Base-by-base conservation (phyloP, 352 stramenopile genomes). In the Phytopythium montanum region DNA sequence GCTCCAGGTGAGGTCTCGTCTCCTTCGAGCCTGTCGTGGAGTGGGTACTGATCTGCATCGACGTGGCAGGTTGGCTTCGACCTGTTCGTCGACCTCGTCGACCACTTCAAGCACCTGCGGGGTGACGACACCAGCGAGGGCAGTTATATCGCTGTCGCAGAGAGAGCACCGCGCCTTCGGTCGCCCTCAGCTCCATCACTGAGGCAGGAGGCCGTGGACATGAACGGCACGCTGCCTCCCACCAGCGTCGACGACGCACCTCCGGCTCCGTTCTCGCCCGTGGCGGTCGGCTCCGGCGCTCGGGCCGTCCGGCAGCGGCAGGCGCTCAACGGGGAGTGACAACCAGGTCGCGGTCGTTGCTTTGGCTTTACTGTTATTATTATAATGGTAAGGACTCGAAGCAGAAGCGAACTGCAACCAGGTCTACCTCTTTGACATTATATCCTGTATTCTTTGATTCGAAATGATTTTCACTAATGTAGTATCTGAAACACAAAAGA, bases 61-160 rank as follows among this genome's bases (percentile, higher is more conserved):
- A 33, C 25, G 45, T 16, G 21, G 28, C 54, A 91, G 81, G 67
- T 90, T 59, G 71, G 72, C 33, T 90, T 91, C 54, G 77, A 87
- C 34, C 59, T 78, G 25, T 91, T 91, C 39, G 64, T 65, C 5
- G 75, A 87, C 28, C 64, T 91, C 25, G 73, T 76, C 19, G 55
- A 59, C 5, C 76, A 76, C 58, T 81, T 75, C 53, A 59, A 33
- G 53, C 65, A 61, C 25, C 49, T 61, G 21, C 52, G 46, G 25
- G 61, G 60, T 16, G 50, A 61, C 13, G 48, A 59, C 5, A 13
- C 13, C 5, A 53, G 59, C 5, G 44, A 41, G 21, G 54, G n/a
- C 44, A 59, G 10, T 29, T 56, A 46, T 26, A 39, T 16, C n/a
- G 19, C n/a, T n/a, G n/a, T 25, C 28, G 16, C 25, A 21, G 23